Conservation (phyloP, 768 basidiomycete species). For the Suillus ampliporus region DNA sequence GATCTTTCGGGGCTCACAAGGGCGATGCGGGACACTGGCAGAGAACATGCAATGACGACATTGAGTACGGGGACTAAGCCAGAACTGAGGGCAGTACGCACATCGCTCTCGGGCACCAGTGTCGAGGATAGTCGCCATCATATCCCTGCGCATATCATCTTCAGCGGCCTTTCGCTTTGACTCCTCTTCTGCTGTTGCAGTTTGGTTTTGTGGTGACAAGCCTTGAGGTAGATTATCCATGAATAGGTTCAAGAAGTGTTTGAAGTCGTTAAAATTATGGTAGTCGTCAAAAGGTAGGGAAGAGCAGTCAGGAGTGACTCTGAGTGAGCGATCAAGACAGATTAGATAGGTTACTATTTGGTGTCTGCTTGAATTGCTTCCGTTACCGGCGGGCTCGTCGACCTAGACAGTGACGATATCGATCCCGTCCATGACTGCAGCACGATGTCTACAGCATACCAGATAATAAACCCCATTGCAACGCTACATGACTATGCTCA, state of each 20-base stretch:
- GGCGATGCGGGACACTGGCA: slow-evolving; percentile 83
- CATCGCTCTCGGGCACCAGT: slow-evolving; percentile 80
- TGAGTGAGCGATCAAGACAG: neutral
- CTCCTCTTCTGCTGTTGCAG: slow-evolving; percentile 58
- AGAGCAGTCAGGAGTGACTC: neutral
- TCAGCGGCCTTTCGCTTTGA: slow-evolving; percentile 64
- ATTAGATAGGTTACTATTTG: slow-evolving; percentile 9
- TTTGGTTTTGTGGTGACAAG: slow-evolving; percentile 34
- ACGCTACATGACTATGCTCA: slow-evolving; percentile 32
- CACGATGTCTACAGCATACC: slow-evolving; percentile 27
- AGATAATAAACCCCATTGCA: slow-evolving; percentile 21
- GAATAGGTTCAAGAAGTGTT: neutral
- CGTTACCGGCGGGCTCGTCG: neutral
- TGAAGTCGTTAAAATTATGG: neutral
- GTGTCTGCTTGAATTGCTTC: slow-evolving; percentile 2
- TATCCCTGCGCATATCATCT: slow-evolving; percentile 75
- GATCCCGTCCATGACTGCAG: slow-evolving; percentile 3
- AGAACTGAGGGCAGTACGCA: slow-evolving; percentile 38
- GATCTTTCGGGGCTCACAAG: slow-evolving; percentile 86
- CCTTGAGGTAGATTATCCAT: slow-evolving; percentile 37
- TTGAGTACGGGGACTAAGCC: neutral
- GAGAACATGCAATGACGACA: slow-evolving; percentile 3
- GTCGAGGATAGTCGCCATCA: slow-evolving; percentile 81
- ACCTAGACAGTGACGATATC: slow-evolving; percentile 1
- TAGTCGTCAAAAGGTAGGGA: neutral